Base-by-base conservation (phyloP, 768 basidiomycete species). In the Coprinellus micaceus region DNA sequence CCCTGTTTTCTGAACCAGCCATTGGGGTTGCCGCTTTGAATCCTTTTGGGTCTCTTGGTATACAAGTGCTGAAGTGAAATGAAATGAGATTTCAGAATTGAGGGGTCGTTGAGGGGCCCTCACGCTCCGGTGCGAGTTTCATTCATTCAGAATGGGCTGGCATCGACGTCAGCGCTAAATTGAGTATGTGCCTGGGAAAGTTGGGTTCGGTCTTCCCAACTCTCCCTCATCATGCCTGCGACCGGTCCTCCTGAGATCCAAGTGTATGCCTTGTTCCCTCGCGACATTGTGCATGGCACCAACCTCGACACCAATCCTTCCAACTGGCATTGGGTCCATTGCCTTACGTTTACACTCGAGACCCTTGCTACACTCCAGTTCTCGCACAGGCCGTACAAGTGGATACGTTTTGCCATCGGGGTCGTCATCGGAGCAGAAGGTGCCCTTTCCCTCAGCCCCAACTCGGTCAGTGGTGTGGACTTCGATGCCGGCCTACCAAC, bases 391-490 rank as follows among this genome's bases (percentile, higher is more conserved):
- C 62, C 57, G 11, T 61, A 60, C 58, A 61, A 63, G 60, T 63
- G 61, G 61, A 61, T 65, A 29, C 58, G 60, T 22, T 65, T 61
- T 43, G 56, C 62, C 55, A 65, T 61, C 26, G 60, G 62, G 26
- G 56, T 60, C 26, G 58, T 65, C 52, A 36, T 61, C 39, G 64
- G 60, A 51, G 58, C 60, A 36, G 47, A 61, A 29, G 62, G 64
- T 39, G n/a, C 56, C 25, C 64, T 65, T 57, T 63, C 56, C 6
- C 13, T 50, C 28, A 54, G 52, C 47, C 56, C 29, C 39, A 51
- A 61, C 24, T 46, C 40, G 30, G 29, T 39, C 33, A 29, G 44
- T 30, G 13, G 51, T 44, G 56, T 64, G 28, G 59, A 64, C 41
- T 62, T 15, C 26, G 17, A 37, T 37, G 36, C 36, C 17, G 36